Percentiles rank a stretch among this genome's conserved stretches.
These are phyloP conservation scores for Hypoxylon sp. DNA, from an alignment of 2,329 filamentous ascomycete genomes.

Conservation along the genomic window DNA sequence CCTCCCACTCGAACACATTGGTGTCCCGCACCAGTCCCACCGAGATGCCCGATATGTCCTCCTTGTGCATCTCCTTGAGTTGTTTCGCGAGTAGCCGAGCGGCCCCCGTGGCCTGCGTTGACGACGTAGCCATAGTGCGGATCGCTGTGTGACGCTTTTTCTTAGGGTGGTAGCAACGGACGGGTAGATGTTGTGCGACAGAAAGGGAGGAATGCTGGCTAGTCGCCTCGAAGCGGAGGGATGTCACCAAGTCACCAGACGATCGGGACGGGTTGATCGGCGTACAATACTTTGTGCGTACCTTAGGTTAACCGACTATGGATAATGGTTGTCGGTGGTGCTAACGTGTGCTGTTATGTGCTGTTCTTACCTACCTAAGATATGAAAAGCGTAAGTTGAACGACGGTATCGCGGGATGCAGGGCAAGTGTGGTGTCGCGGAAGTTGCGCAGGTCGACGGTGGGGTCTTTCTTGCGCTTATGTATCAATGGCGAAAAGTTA, in stretches of 20 bases:
- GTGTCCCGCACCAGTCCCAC: constrained; percentile 86
- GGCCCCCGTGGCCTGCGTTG: constrained; percentile 64
- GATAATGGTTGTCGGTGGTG: too few species aligned
- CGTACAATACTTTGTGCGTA: background rate
- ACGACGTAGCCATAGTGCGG: constrained; percentile 56
- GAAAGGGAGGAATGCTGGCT: background rate
- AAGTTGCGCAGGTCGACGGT: constrained; percentile 20
- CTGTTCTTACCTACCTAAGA: too few species aligned
- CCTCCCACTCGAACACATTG: constrained; percentile 98
- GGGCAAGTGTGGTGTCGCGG: constrained; percentile 2
- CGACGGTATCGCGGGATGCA: background rate
- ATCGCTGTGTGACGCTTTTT: background rate
- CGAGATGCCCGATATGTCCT: constrained; percentile 93
- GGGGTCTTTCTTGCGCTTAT: constrained; percentile 13
- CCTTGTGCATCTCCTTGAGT: constrained; percentile 92
- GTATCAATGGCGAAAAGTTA: constrained; percentile 1
- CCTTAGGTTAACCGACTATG: too few species aligned
- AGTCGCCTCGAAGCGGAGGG: background rate
- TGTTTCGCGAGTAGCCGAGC: constrained; percentile 83
- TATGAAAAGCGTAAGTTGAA: background rate
- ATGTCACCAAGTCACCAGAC: background rate
- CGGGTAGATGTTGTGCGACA: background rate
- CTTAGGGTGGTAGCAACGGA: background rate
- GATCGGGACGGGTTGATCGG: background rate
- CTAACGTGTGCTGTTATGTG: too few species aligned